Percentiles rank a stretch among this genome's conserved stretches.
These are phyloP conservation scores for Pythium rishiriense DNA, from an alignment of 352 stramenopile genomes.

Conservation along the genomic window DNA sequence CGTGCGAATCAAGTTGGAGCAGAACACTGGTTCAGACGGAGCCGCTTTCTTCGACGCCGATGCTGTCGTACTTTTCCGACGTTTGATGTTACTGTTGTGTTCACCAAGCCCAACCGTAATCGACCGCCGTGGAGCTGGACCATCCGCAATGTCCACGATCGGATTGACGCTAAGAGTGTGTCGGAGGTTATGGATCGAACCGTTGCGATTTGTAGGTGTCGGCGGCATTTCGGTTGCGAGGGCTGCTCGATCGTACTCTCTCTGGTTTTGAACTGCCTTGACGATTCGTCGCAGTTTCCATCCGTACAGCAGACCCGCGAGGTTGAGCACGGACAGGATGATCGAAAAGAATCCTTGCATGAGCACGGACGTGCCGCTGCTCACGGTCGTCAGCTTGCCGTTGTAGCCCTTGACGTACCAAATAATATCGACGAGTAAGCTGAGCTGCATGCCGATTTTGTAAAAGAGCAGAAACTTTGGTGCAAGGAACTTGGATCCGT, in stretches of 20 bases:
- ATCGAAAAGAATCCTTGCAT: conserved; percentile 89
- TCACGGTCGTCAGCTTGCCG: conserved; percentile 78
- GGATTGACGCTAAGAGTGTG: conserved; percentile 66
- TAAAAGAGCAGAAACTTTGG: conserved; percentile 86
- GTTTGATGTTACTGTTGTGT: conserved; percentile 21
- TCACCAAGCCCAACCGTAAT: conserved; percentile 42
- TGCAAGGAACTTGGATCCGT: conserved; percentile 86
- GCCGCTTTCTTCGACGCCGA: conserved; percentile 23
- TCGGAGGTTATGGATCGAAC: conserved; percentile 36
- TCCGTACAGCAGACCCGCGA: conserved; percentile 77
- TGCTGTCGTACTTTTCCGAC: conserved; percentile 30
- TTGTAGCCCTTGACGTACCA: conserved; percentile 90
- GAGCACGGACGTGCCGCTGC: conserved; percentile 72
- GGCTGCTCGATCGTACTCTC: conserved; percentile 76
- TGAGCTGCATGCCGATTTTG: conserved; percentile 90
- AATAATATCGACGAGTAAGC: conserved; percentile 78
- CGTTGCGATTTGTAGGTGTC: conserved; percentile 21
- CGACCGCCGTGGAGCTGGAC: conserved; percentile 38
- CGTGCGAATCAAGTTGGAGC: conserved; percentile 78
- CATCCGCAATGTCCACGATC: conserved; percentile 39
- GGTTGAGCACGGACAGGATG: conserved; percentile 74
- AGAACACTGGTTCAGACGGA: conserved; percentile 37
- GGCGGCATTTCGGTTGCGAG: conserved; percentile 76
- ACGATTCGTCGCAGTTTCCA: conserved; percentile 89
- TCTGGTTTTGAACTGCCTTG: conserved; percentile 80